Conservation (phyloP, 1,139 yeast genomes). For the Debaryomycetaceae sp. region DNA sequence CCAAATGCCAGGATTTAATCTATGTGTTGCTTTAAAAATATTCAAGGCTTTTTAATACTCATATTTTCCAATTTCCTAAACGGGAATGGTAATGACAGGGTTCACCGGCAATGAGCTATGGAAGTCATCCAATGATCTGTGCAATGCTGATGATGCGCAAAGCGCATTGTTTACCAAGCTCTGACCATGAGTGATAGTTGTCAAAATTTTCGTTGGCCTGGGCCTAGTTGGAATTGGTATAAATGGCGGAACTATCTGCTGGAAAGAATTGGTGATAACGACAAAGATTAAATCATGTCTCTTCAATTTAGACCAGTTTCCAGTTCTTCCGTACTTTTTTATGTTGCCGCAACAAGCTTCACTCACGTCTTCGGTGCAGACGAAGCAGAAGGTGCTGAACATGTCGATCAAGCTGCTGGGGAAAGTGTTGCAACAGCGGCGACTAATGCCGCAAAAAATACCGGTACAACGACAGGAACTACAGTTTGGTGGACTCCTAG, state of each 20-base stretch:
- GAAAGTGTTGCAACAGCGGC: constrained; percentile 3
- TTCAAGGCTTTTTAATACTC: background rate
- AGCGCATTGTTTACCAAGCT: too few species aligned
- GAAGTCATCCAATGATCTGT: too few species aligned
- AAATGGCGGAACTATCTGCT: too few species aligned
- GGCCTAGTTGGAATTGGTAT: too few species aligned
- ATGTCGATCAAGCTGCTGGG: constrained; percentile 1
- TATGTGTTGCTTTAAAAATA: constrained; percentile 5
- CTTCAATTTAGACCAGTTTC: constrained; percentile 13
- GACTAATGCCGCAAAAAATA: constrained; percentile 6
- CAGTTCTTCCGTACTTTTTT: constrained; percentile 9
- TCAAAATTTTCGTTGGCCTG: too few species aligned
- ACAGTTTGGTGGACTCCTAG: constrained; percentile 13
- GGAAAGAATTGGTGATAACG: too few species aligned
- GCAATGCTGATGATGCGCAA: too few species aligned
- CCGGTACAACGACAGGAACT: constrained; percentile 5
- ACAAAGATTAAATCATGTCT: too few species aligned
- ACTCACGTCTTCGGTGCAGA: background rate
- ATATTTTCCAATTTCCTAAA: constrained; percentile 10
- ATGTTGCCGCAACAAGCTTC: constrained; percentile 1
- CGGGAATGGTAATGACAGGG: constrained; percentile 11
- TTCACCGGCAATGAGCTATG: background rate
- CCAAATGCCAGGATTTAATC: constrained; percentile 14
- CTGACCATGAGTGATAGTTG: too few species aligned
- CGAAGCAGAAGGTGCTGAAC: background rate